A percentile compares a stretch with the other conserved stretches of the same genome.
Conservation (phyloP, 768 basidiomycete species). For the Chalciporus chontae region DNA sequence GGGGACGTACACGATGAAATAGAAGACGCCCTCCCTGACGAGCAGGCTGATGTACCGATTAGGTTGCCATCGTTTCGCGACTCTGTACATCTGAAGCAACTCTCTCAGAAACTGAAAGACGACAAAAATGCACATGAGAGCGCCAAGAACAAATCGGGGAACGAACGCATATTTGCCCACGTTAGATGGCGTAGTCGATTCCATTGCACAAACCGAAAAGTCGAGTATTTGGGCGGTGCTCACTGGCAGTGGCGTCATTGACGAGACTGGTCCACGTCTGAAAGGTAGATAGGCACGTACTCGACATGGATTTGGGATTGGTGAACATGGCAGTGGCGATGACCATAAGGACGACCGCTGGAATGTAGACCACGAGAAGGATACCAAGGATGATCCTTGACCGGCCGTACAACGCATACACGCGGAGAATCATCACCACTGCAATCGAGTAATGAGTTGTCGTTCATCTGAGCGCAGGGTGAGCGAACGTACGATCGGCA, state of each 20-base stretch:
- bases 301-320: not conserved
- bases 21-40: slow-evolving; percentile 5
- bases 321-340: not conserved
- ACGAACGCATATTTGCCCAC: too few relatives aligned
- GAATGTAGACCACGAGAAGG: slow-evolving; percentile 1
- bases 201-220: too few relatives aligned
- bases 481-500: not conserved
- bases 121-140: slow-evolving; percentile 6
- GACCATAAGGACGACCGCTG: not conserved
- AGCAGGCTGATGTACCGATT: slow-evolving; percentile 10
- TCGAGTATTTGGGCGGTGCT: too few relatives aligned
- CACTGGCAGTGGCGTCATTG: too few relatives aligned
- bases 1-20: slow-evolving; percentile 7
- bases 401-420: not conserved
- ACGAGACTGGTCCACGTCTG: too few relatives aligned
- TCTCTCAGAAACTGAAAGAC: not conserved
- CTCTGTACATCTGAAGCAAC: not conserved
- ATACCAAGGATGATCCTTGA: slow-evolving; percentile 2
- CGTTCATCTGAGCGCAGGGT: not conserved
- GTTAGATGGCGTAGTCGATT: too few relatives aligned
- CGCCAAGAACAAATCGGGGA: slow-evolving; percentile 1
- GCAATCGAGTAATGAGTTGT: not conserved
- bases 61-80: slow-evolving; percentile 1
- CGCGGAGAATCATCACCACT: slow-evolving; percentile 1
- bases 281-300: not conserved